Evolutionary conservation across 768 basidiomycete species (phyloP), one percentile per base, ranked within the genome.

Genomic region (Lactarius sp.): DNA sequence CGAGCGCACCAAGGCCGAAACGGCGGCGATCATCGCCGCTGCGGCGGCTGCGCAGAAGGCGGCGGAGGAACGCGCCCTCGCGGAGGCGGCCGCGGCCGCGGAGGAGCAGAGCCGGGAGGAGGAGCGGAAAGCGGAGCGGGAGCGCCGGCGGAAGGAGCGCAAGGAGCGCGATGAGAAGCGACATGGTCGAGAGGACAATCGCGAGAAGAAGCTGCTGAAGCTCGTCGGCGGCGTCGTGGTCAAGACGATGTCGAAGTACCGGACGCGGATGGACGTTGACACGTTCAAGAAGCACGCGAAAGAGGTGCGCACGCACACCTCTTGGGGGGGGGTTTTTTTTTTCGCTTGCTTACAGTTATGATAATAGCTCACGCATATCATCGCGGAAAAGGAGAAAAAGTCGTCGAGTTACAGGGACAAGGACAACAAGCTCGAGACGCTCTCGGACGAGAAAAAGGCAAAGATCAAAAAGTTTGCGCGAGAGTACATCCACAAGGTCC

Each of bases 341-440:
- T 13, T 64, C 42, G 59, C 60, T 65, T 20, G 58, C 42, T 2
- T 10, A 55, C 39, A 57, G 27, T 41, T 49, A 31, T 2, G 59
- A 5, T 14, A 8, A 33, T n/a, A 97, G 95, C 78, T 97, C 65
- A 94, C 94, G 0, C 81, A 88, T 62, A 72, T 92, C 56, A 88
- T 99, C 61, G 81, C 87, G n/a, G 90, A 94, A 56, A 97, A 97
- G 74, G 96, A 99, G 79, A 96, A 96, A 75, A 96, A 94, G 73
- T 90, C 91, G 0, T 75, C 85, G 3, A 85, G 83, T 49, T 98
- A 89, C 71, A 37, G 27, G 22, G 57, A 64, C 61, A 82, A 80
- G 61, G 85, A 88, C n/a, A 81, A 82, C 20, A 82, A 82, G 58
- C 80, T 96, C 14, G 90, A 93, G 3, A 46, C 81, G 2, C 80